Conservation (phyloP, 176 grass and related monocot species). For the Panicum miliaceum region DNA sequence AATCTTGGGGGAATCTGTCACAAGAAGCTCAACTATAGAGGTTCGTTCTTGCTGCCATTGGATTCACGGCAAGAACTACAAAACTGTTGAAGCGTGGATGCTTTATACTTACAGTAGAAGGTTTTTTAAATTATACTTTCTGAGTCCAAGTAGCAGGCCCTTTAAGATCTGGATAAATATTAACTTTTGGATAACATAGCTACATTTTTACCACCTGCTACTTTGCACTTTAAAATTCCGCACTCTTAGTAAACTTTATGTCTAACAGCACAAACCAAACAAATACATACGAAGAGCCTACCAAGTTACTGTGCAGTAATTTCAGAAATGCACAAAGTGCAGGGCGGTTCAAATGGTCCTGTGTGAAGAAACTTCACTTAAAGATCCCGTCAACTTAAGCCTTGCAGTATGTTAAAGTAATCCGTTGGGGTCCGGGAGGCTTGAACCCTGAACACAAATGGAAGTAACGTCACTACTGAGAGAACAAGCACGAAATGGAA, state of each 20-base stretch:
- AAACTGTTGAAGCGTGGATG: not conserved
- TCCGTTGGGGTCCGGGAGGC: no score
- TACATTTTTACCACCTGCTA: constrained; percentile 10
- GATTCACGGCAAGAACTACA: constrained; percentile 3
- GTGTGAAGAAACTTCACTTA: not conserved
- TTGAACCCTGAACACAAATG: no score
- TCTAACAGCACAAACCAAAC: not conserved
- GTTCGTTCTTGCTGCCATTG: not conserved
- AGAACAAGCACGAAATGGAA: no score
- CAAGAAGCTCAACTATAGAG: not conserved
- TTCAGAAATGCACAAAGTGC: not conserved
- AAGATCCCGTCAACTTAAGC: not conserved
- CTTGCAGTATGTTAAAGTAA: not conserved
- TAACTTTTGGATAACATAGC: not conserved
- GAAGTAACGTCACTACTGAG: no score
- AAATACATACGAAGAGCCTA: constrained; percentile 32
- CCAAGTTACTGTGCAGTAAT: not conserved
- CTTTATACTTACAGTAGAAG: no score
- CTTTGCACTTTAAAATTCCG: not conserved
- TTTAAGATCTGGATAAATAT: not conserved
- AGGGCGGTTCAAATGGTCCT: not conserved
- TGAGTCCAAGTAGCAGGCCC: not conserved
- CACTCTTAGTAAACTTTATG: not conserved
- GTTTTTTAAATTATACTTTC: not conserved
- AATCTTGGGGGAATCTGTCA: not conserved